Base-by-base conservation (phyloP, 768 basidiomycete species). In the Lentinus tigrinus region DNA sequence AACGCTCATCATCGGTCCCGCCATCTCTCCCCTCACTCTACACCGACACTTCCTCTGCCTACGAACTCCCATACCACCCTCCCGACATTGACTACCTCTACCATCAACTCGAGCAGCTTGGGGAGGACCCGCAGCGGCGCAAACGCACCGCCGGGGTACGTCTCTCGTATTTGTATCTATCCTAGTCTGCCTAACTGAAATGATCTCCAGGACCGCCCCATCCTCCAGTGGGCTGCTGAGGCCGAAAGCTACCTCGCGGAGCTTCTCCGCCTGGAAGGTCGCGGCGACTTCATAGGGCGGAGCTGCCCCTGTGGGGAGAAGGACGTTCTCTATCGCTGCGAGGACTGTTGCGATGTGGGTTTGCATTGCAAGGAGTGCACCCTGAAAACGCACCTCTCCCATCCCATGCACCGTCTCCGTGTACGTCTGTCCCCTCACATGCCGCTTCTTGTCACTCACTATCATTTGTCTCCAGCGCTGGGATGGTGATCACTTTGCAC, bases 361-460 rank as follows among this genome's bases (percentile, higher is more conserved):
- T 23, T 51, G 37, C 21, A 39, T 36, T 51, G 50, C 28, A 23
- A 24, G 37, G 11, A 36, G 4, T 51, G 50, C 24, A 58, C 39
- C 19, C 36, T 61, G 2, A 7, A 10, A 11, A 23, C 16, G 4
- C 66, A 67, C 36, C 7, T 11, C n/a, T 16, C 23, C 1, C 52
- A 59, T 11, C 67, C 67, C 19, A 44, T 64, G 10, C 67, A 68
- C 54, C 56, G 57, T 2, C 39, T 66, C n/a, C 34, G 61, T 57
- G 67, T 68, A 47, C 19, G 64, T 56, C n/a, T 11, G 6, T 6
- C 31, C 23, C 24, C 39, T n/a, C 19, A 37, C 14, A 11, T 40
- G 27, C 24, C 21, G 40, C 9, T 17, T 42, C 40, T 9, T 10
- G 9, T 37, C 6, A n/a, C n/a, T 36, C 26, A 24, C 19, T n/a